Percentiles rank a stretch among this genome's conserved stretches.
phyloP scores from a whole-genome alignment of 306 rosid genomes.

The Datisca glomerata region DNA sequence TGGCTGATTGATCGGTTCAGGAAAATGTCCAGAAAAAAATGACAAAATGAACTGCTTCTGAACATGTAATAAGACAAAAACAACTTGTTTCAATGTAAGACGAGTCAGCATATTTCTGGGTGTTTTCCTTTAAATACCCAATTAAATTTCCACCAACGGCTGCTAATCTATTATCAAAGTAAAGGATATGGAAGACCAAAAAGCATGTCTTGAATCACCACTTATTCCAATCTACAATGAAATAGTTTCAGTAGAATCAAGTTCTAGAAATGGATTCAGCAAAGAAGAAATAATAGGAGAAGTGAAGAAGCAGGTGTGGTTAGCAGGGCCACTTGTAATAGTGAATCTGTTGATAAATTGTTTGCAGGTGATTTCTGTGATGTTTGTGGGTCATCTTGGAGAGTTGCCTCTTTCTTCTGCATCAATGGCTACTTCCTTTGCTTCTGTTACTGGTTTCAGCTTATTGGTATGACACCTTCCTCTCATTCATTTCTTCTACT shows the following conservation, averaged over 20 bases:
- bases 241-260: too few species aligned
- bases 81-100: too few species aligned
- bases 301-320: slow-evolving; percentile 20
- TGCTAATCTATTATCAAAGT: too few species aligned
- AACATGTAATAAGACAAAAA: too few species aligned
- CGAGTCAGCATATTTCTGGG: too few species aligned
- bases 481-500: too few species aligned
- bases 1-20: too few species aligned
- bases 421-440: slow-evolving; percentile 39
- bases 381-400: slow-evolving; percentile 40
- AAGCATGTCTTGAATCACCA: slow-evolving; percentile 5
- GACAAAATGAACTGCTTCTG: too few species aligned
- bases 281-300: slow-evolving; percentile 17
- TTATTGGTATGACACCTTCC: slow-evolving; percentile 27
- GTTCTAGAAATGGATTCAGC: not conserved
- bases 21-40: too few species aligned
- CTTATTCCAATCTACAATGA: slow-evolving; percentile 3
- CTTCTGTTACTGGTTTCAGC: slow-evolving; percentile 40
- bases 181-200: slow-evolving; percentile 28
- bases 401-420: slow-evolving; percentile 32
- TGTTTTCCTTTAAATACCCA: too few species aligned
- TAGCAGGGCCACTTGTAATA: slow-evolving; percentile 26
- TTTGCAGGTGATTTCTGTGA: slow-evolving; percentile 31
- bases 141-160: too few species aligned
- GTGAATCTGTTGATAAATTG: slow-evolving; percentile 17